These are phyloP conservation scores for Castanea mollissima DNA, from an alignment of 306 rosid genomes.

Conservation along the genomic window DNA sequence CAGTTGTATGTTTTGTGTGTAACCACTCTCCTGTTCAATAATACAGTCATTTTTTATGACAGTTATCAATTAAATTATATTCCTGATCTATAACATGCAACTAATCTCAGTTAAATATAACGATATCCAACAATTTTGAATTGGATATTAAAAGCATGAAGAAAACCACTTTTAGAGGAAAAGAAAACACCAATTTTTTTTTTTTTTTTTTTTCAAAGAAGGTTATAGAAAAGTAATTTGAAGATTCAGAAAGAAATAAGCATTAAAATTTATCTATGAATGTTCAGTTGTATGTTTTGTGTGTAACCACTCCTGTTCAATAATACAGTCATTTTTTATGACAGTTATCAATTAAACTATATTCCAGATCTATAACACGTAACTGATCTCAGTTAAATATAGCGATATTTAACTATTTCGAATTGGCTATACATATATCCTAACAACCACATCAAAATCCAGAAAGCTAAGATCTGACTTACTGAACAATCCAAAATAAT, in stretches of 20 bases:
- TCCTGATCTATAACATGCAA: conserved; percentile 7
- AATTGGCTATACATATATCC: conserved; percentile 4
- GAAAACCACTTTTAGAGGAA: conserved; percentile 8
- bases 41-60: not conserved
- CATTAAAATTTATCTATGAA: not conserved
- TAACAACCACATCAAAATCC: conserved; percentile 17
- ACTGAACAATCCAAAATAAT: conserved; percentile 94
- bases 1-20: not conserved
- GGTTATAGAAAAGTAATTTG: not conserved
- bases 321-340: not conserved
- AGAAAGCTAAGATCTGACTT: conserved; percentile 36
- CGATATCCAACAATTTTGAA: conserved; percentile 1
- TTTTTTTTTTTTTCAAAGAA: not conserved
- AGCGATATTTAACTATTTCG: conserved; percentile 1
- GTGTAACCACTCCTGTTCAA: not conserved
- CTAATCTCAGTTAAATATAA: conserved; percentile 2
- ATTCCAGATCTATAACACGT: conserved; percentile 7
- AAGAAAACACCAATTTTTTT: not conserved
- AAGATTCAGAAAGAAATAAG: conserved; percentile 6
- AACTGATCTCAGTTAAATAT: conserved; percentile 3
- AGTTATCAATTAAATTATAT: not conserved
- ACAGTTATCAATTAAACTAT: not conserved
- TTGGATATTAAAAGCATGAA: conserved; percentile 2
- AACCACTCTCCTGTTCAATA: conserved; percentile 1
- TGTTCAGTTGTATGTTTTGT: not conserved